phyloP scores from a whole-genome alignment of 139 green algal genomes.

The Haematococcus lacustris region DNA sequence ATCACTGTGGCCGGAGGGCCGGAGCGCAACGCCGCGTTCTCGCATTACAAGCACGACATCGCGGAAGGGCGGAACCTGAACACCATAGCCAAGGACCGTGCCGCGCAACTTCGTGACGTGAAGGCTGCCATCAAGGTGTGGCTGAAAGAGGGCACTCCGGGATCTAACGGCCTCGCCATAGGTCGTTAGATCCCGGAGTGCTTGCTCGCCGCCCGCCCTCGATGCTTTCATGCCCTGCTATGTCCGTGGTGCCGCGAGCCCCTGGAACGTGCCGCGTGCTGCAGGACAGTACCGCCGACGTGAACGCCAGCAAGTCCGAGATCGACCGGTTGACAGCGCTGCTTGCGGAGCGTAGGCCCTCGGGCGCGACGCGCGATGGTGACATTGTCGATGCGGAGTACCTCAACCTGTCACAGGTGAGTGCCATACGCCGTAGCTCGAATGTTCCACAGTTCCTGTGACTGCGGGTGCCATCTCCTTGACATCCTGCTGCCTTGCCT shows the following conservation, averaged over 20 bases:
- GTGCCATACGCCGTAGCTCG: too few species aligned
- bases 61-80: conserved; percentile 32
- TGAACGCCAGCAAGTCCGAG: background rate
- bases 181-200: background rate
- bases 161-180: background rate
- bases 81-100: conserved; percentile 25
- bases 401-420: background rate
- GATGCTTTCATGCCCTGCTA: background rate
- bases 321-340: background rate
- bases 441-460: too few species aligned
- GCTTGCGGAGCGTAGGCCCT: background rate
- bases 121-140: conserved; percentile 36
- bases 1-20: background rate
- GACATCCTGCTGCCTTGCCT: too few species aligned
- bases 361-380: background rate
- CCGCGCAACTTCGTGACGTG: conserved; percentile 25
- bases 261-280: too few species aligned
- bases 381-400: background rate
- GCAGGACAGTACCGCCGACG: background rate
- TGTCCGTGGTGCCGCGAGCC: background rate
- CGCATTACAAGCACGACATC: conserved; percentile 27
- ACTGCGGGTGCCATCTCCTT: too few species aligned
- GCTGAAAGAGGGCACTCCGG: background rate
- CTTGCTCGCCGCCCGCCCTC: background rate
- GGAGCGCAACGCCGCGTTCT: conserved; percentile 33